Evolutionary conservation across 441 rosid species (phyloP), one percentile per base, ranked within the genome.

Genomic region (Erysimum pusillum): DNA sequence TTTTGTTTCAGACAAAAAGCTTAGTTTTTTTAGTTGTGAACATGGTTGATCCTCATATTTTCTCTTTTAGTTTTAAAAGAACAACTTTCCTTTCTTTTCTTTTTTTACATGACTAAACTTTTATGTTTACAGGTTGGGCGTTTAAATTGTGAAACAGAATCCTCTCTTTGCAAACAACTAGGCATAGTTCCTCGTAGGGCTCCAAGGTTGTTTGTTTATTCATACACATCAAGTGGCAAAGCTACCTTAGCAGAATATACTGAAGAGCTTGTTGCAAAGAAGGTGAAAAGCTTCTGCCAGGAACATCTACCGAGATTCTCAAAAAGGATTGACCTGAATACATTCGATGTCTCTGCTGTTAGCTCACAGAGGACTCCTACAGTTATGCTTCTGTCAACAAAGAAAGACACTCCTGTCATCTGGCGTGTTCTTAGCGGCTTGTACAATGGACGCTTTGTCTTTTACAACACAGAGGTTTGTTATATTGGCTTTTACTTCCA

Each of bases 401-500:
- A 95, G 82, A 93, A 83, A 68, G 89, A 89, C 58, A 88, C 99
- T 57, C 95, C 98, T 28, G 82, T 84, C 8, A 92, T 90, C 65
- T 92, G 96, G 98, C 96, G 95, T 62, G 96, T 85, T 78, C 97
- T 95, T 69, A 90, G 97, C 31, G 96, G 98, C 80, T 72, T 88
- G 82, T 88, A 85, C 83, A 88, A 63, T 65, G 87, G 88, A 73
- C 87, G 81, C 39, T 76, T 91, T 81, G 81, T 45, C 67, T 89
- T 92, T 79, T 86, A 81, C 72, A 89, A 90, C 76, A 82, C 80
- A 48, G 87, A 88, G 98, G 99, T 91, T 82, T 72, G 76, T 69
- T 39, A 62, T 69, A 48, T 22, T 63, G 38, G 61, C 14, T 54
- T 35, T 66, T 18, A 74, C 51, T 56, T 45, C 58, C 52, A 52